These are phyloP conservation scores for Psidium guajava DNA, from an alignment of 345 rosid species.

Conservation along the genomic window DNA sequence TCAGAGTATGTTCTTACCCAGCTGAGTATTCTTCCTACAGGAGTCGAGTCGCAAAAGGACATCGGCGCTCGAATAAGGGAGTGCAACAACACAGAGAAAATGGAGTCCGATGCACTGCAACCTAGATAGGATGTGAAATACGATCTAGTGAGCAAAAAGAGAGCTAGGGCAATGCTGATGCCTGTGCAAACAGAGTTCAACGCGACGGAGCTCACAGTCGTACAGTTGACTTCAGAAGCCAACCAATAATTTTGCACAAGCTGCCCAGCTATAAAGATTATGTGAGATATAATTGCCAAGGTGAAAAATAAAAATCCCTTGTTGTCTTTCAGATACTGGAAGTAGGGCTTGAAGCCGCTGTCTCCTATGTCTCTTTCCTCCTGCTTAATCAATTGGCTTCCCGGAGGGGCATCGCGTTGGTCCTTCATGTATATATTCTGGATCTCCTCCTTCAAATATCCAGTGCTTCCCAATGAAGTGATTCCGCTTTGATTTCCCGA, in stretches of 20 bases:
- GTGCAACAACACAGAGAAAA: slow-evolving; percentile 12
- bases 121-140: slow-evolving; percentile 12
- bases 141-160: slow-evolving; percentile 19
- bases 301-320: slow-evolving; percentile 22
- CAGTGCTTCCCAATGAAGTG: not conserved
- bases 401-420: not conserved
- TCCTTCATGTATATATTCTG: slow-evolving; percentile 5
- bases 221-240: slow-evolving; percentile 19
- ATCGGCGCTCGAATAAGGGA: slow-evolving; percentile 37
- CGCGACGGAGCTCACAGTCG: slow-evolving; percentile 4
- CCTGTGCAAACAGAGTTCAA: slow-evolving; percentile 11
- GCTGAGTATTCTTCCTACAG: slow-evolving; percentile 45
- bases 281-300: not conserved
- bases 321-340: slow-evolving; percentile 28
- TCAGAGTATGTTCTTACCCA: slow-evolving; percentile 14
- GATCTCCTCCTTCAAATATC: slow-evolving; percentile 12
- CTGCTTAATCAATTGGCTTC: slow-evolving; percentile 34
- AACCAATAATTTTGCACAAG: slow-evolving; percentile 23
- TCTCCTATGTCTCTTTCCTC: slow-evolving; percentile 46
- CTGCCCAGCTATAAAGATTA: slow-evolving; percentile 14
- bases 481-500: not conserved
- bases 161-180: slow-evolving; percentile 8
- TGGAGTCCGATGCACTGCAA: slow-evolving; percentile 13
- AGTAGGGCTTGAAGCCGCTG: slow-evolving; percentile 41
- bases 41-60: slow-evolving; percentile 41